phyloP scores from a whole-genome alignment of 2,329 filamentous ascomycete species.

The Coniochaeta sp. region DNA sequence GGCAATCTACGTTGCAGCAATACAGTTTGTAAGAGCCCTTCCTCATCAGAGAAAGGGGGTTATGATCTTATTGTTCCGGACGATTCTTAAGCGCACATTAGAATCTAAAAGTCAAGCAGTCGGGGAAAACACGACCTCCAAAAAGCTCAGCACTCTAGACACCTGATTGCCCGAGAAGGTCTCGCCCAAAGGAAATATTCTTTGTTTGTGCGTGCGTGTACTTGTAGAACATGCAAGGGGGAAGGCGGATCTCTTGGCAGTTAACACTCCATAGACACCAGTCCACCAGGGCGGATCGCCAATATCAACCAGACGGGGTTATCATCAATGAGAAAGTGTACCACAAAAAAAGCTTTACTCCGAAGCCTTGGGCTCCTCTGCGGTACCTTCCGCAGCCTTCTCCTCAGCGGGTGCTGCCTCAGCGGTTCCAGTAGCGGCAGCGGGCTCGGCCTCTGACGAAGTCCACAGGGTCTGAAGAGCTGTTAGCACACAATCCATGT shows the following conservation, averaged over 20 bases:
- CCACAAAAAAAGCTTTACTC: constrained; percentile 23
- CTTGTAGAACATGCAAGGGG: constrained; percentile 37
- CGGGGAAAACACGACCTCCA: constrained; percentile 29
- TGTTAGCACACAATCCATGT: constrained; percentile 19
- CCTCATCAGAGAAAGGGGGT: constrained; percentile 11
- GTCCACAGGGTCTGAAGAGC: constrained; percentile 85
- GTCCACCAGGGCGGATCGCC: constrained; percentile 33
- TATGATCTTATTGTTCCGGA: constrained; percentile 38
- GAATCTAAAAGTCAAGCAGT: constrained; percentile 47
- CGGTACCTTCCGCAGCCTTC: constrained; percentile 43
- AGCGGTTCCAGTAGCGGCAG: constrained; percentile 45
- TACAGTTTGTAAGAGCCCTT: neutral
- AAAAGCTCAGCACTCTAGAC: constrained; percentile 32
- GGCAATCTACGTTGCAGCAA: neutral
- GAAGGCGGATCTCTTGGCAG: constrained; percentile 36
- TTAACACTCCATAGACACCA: constrained; percentile 55
- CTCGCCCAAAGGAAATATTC: constrained; percentile 1
- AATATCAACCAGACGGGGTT: constrained; percentile 31
- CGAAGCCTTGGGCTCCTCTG: constrained; percentile 60
- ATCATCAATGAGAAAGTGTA: constrained; percentile 24
- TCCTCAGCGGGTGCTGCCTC: constrained; percentile 49
- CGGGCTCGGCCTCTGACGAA: constrained; percentile 90
- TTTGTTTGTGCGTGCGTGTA: constrained; percentile 25
- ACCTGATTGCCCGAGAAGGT: constrained; percentile 25
- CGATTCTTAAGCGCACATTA: constrained; percentile 34